A percentile compares a stretch with the other conserved stretches of the same genome.
Conservation (phyloP, 176 grass and related monocot genomes). For the Hsuehochloa calcarea region DNA sequence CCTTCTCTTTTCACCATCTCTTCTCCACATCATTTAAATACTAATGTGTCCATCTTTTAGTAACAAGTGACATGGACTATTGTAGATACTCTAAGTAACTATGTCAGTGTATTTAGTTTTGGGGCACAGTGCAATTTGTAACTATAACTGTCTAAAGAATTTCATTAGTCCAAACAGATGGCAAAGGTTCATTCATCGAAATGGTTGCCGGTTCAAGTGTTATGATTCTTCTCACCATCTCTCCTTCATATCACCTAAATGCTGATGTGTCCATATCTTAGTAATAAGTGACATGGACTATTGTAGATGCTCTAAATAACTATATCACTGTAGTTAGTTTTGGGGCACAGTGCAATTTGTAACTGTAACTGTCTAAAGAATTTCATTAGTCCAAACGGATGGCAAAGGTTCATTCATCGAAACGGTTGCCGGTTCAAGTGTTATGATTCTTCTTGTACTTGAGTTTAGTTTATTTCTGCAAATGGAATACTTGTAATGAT, state of each 20-base stretch:
- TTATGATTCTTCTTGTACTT: neutral
- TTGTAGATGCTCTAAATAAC: no score
- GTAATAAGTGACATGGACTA: no score
- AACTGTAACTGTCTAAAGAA: neutral
- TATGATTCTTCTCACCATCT: neutral
- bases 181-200: neutral
- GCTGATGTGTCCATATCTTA: no score
- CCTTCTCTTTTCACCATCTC: no score
- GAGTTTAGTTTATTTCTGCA: neutral
- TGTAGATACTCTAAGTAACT: no score
- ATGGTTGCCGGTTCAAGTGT: neutral
- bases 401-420: neutral
- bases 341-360: neutral
- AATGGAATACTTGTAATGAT: neutral
- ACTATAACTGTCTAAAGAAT: neutral
- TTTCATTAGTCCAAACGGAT: conserved; percentile 5
- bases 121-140: neutral
- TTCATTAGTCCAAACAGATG: conserved; percentile 6
- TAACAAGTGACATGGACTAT: no score
- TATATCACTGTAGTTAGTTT: no score
- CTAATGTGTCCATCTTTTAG: no score
- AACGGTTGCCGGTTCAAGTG: neutral
- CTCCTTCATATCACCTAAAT: no score
- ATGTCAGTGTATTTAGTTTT: neutral
- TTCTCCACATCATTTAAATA: no score